These are phyloP conservation scores for Orychophragmus violaceus DNA, from an alignment of 345 rosid genomes.

Conservation along the genomic window DNA sequence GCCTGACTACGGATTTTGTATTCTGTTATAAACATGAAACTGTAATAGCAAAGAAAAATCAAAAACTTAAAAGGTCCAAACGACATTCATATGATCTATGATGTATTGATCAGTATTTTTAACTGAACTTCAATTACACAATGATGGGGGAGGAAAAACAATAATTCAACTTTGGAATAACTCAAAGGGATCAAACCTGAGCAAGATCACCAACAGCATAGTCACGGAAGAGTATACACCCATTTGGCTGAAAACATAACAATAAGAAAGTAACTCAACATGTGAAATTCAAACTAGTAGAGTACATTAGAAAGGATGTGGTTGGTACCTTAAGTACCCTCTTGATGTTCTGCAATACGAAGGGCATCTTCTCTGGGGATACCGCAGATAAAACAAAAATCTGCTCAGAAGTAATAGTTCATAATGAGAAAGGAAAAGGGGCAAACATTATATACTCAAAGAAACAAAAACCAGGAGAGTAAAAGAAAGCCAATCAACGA, in stretches of 20 bases:
- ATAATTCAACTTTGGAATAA: background rate
- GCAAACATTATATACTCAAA: background rate
- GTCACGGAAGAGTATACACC: constrained; percentile 75
- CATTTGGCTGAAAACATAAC: constrained; percentile 55
- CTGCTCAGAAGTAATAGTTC: constrained; percentile 42
- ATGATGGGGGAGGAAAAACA: background rate
- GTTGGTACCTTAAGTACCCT: constrained; percentile 84
- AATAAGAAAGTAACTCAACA: background rate
- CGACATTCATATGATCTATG: background rate
- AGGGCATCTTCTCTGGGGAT: constrained; percentile 88
- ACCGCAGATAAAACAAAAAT: constrained; percentile 91
- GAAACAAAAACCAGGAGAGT: background rate
- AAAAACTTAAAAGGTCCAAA: background rate
- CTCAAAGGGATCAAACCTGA: constrained; percentile 47
- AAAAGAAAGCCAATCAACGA: background rate
- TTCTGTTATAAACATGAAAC: background rate
- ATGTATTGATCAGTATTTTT: background rate
- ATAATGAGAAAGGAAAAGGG: background rate
- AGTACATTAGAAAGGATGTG: too few species aligned
- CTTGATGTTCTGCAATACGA: constrained; percentile 60
- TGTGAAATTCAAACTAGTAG: too few species aligned
- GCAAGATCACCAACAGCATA: constrained; percentile 91
- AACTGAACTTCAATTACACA: background rate
- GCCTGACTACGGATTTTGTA: background rate
- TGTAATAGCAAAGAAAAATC: background rate